Percentiles rank a stretch among this genome's conserved stretches.
Conservation (phyloP, 305 asterid genomes). For the Andrographis paniculata region DNA sequence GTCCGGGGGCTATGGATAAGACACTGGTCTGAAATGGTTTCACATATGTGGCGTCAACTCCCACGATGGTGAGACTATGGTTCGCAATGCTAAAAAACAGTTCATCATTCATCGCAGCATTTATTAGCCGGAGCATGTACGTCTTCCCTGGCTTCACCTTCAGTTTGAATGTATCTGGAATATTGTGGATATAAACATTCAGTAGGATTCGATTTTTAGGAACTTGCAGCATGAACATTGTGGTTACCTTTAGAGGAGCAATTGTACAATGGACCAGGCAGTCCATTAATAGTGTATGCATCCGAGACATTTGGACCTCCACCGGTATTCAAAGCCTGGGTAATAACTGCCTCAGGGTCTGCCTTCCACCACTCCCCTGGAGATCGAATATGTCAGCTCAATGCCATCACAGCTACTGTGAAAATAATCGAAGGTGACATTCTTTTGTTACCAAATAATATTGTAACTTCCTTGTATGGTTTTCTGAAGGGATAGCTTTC, state of each 20-base stretch:
- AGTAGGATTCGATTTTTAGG: not conserved
- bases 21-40: constrained; percentile 40
- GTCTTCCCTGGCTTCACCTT: constrained; percentile 65
- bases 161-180: constrained; percentile 47
- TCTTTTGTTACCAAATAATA: constrained; percentile 34
- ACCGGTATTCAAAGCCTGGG: constrained; percentile 59
- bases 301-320: constrained; percentile 52
- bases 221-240: constrained; percentile 5
- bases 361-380: constrained; percentile 68
- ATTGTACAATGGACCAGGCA: constrained; percentile 51
- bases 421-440: not conserved
- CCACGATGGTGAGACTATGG: constrained; percentile 45
- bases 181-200: constrained; percentile 6
- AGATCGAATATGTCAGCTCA: constrained; percentile 12
- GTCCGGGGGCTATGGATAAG: constrained; percentile 48
- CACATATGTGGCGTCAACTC: constrained; percentile 46
- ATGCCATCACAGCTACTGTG: not conserved
- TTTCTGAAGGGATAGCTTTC: constrained; percentile 49
- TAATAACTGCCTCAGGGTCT: constrained; percentile 48
- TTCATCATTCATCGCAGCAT: constrained; percentile 63
- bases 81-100: constrained; percentile 58
- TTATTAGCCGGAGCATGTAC: constrained; percentile 56
- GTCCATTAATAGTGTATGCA: constrained; percentile 59
- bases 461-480: constrained; percentile 51
- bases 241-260: constrained; percentile 47